A percentile compares a stretch with the other conserved stretches of the same genome.
phyloP scores from a whole-genome alignment of 75 land plant genomes.

The Chamaecyparis obtusa region DNA sequence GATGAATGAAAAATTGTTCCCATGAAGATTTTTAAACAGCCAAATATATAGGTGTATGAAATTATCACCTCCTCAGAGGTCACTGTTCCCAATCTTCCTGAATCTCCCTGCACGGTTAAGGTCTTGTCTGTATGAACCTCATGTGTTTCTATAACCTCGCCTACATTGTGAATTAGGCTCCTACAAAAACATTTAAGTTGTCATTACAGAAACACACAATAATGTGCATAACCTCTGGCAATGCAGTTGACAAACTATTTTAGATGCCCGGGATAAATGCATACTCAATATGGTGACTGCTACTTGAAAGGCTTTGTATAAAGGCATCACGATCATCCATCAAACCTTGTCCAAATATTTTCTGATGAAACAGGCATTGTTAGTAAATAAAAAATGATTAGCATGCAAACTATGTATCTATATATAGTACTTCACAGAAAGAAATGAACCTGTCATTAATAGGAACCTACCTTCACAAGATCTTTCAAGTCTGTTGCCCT shows the following conservation, averaged over 20 bases:
- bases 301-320: conserved; percentile 51
- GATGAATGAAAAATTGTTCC: neutral
- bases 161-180: conserved; percentile 20
- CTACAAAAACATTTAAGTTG: conserved; percentile 12
- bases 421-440: neutral
- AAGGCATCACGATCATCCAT: conserved; percentile 68
- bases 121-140: neutral
- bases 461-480: conserved; percentile 21
- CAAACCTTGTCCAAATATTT: conserved; percentile 75
- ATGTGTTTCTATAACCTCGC: conserved; percentile 13
- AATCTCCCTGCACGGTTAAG: neutral
- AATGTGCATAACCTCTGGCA: neutral
- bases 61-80: conserved; percentile 8
- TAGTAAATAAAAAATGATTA: neutral
- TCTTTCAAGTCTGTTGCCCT: conserved; percentile 19
- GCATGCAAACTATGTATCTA: neutral
- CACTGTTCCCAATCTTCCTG: neutral
- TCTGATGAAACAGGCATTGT: conserved; percentile 38
- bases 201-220: conserved; percentile 9
- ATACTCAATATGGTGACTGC: conserved; percentile 49
- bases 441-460: neutral
- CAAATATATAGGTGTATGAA: neutral
- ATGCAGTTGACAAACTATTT: neutral
- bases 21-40: neutral
- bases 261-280: neutral